Percentiles rank a stretch among this genome's conserved stretches.
These are phyloP conservation scores for Botrytis elliptica DNA, from an alignment of 2,329 filamentous ascomycete genomes.

Conservation along the genomic window DNA sequence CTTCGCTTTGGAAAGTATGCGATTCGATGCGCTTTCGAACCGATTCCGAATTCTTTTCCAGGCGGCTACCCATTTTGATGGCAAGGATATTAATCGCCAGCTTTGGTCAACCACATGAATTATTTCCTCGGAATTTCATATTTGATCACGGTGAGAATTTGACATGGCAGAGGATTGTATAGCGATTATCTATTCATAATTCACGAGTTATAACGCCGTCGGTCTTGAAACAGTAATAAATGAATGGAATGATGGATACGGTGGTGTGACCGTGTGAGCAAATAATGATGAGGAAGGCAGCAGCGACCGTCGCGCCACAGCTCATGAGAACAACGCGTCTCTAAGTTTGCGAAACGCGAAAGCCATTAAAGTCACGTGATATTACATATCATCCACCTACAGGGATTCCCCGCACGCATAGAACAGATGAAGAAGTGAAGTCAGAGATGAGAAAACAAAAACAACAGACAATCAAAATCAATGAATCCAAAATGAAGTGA, in stretches of 20 bases:
- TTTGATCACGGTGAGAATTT: not conserved
- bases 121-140: not conserved
- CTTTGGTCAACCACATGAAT: not conserved
- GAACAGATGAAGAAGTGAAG: not conserved
- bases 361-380: not conserved
- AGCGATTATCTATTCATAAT: not conserved
- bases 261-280: not conserved
- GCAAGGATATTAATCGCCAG: not conserved
- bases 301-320: not conserved
- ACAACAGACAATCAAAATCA: not conserved
- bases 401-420: not conserved
- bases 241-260: not conserved
- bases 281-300: not conserved
- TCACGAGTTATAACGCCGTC: not conserved
- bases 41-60: constrained; percentile 62
- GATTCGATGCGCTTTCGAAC: constrained; percentile 61
- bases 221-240: not conserved
- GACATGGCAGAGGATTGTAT: not conserved
- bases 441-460: not conserved
- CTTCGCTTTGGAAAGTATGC: constrained; percentile 75
- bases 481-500: too few species aligned
- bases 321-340: not conserved
- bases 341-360: not conserved
- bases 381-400: fast-evolving
- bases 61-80: constrained; percentile 54